Evolutionary conservation across 495 filamentous ascomycete genomes (phyloP), one percentile per base, ranked within the genome.

Genomic region (Cenococcum geophilum): DNA sequence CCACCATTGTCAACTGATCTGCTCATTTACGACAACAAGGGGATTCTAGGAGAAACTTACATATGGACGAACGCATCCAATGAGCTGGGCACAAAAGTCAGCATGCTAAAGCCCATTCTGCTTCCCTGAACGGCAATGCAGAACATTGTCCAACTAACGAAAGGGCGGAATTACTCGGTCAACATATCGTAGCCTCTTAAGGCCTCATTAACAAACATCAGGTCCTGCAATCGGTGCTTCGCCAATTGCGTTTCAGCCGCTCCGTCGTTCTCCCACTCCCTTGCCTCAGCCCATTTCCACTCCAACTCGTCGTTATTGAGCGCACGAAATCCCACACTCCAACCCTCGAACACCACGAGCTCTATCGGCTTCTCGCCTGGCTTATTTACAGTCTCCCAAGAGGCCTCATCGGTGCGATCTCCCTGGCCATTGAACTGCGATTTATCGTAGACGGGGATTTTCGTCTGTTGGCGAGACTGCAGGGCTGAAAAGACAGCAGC

Each of bases 11-110:
- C 5, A 47, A 47, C 27, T 18, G 14, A 57, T 43, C 32, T 43
- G 8, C 20, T 49, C 27, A 6, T 32, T 32, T 32, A 32, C 27
- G 3, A 32, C 3, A 32, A 32, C 27, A 32, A 12, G 48, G 23
- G 48, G 20, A 22, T 51, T 4, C 48, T 5, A 58, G 21, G n/a
- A 57, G 34, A 35, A n/a, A 47, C 80, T 68, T 73, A 86, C 83
- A 97, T 85, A 72, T 96, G 92, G 48, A 97, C 82, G 70, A 97
- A 82, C 12, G 89, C 88, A 72, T 93, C 83, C 40, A 96, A 80
- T 59, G 78, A 76, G 64, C 82, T 85, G 63, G 49, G 23, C 14
- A 48, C 22, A 56, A n/a, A 16, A 22, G 53, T 56, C 34, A 56
- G 53, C 34, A 36, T n/a, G 4, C 18, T 21, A 4, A 12, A 12